Base-by-base conservation (phyloP, 495 filamentous ascomycete species). In the Neurospora terricola region DNA sequence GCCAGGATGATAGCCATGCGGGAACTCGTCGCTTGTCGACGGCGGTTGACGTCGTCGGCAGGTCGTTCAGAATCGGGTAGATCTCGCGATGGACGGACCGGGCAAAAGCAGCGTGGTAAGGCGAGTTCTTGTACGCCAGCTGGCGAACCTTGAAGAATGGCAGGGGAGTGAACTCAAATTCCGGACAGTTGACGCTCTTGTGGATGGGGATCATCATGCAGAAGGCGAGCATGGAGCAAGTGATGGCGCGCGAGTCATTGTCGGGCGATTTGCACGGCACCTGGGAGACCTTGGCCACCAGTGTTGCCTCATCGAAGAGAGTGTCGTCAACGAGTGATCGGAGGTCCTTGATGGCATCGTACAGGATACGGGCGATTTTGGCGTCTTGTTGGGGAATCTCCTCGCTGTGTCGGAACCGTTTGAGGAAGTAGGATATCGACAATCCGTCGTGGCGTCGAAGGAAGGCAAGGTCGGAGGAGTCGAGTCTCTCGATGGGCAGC, bases 401-500 rank as follows among this genome's bases (percentile, higher is more conserved):
- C 59, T 82, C 79, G 66, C 81, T 81, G 45, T 72, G 81, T 30
- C 79, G 73, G 1, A 91, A 84, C 59, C 82, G 84, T 62, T 86
- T 80, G 16, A 87, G 74, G 69, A 90, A 86, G 16, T 80, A 77
- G 10, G 81, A 79, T n/a, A 90, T 81, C 3, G 87, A 81, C 80
- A 88, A 83, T 34, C 88, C 88, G 34, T 93, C 86, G 79, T 92
- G 82, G 18, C 81, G 83, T 7, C 81, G 83, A 36, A 91, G 79
- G 34, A 92, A 76, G 0, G 89, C 85, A 7, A 88, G 74, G 48
- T 95, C 90, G 76, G 86, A 84, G 11, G 82, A 77, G 34, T 88
- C 83, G 9, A 96, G 84, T 11, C 84, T 84, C 39, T 86, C 84
- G 2, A 88, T 77, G 0, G 86, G 82, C 69, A 96, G 75, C 38